A percentile compares a stretch with the other conserved stretches of the same genome.
Evolutionary conservation across 2,329 filamentous ascomycete species (phyloP).

Genomic region (Colletotrichum eremochloae): DNA sequence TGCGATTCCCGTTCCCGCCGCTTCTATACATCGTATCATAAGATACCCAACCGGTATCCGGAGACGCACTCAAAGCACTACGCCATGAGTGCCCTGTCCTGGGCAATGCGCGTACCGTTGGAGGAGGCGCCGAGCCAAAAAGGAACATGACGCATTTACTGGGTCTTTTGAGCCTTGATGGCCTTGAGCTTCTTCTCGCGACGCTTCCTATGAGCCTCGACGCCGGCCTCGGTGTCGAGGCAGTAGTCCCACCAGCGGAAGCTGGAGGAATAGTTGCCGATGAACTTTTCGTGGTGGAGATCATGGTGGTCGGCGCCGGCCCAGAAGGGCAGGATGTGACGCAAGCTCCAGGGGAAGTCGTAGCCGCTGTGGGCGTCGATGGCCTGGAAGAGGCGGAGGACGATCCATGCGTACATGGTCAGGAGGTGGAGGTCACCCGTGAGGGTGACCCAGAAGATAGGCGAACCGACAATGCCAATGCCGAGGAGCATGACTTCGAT

Average conservation of each 20-base stretch:
- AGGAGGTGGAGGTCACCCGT: constrained; percentile 92
- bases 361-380: constrained; percentile 98
- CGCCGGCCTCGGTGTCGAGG: constrained; percentile 92
- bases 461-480: constrained; percentile 84
- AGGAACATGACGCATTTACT: constrained; percentile 59
- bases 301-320: constrained; percentile 97
- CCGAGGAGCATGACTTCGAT: constrained; percentile 97
- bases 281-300: constrained; percentile 97
- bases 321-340: constrained; percentile 98
- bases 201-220: constrained; percentile 86
- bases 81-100: background rate
- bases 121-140: background rate
- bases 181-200: constrained; percentile 81
- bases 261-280: constrained; percentile 97
- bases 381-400: constrained; percentile 93
- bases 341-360: constrained; percentile 97
- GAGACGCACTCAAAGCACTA: constrained; percentile 2
- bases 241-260: constrained; percentile 99
- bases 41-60: constrained; percentile 21
- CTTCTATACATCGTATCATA: constrained; percentile 37
- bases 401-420: constrained; percentile 98
- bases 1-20: constrained; percentile 23
- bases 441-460: constrained; percentile 85
- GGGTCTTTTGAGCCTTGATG: constrained; percentile 76
- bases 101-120: background rate